Conservation (phyloP, 1,139 yeast species). For the Kodamaea arcana region DNA sequence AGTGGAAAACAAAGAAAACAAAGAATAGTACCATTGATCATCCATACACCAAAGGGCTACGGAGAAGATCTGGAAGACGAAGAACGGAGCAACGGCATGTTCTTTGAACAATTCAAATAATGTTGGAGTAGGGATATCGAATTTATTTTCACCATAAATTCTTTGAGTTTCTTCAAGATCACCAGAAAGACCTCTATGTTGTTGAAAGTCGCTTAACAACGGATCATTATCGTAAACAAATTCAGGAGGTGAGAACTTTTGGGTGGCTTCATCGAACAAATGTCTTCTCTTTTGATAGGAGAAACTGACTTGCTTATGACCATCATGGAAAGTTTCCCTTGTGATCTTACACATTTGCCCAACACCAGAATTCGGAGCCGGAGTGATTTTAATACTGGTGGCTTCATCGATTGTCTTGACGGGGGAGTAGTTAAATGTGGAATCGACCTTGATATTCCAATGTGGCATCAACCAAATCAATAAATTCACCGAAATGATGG, state of each 20-base stretch:
- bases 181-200: slow-evolving; percentile 58
- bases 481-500: slow-evolving; percentile 67
- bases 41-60: slow-evolving; percentile 96
- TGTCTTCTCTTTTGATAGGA: slow-evolving; percentile 91
- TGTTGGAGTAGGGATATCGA: slow-evolving; percentile 94
- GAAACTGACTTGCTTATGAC: slow-evolving; percentile 64
- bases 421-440: slow-evolving; percentile 61
- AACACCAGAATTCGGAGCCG: slow-evolving; percentile 82
- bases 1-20: slow-evolving; percentile 88
- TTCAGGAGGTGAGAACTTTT: slow-evolving; percentile 73
- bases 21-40: slow-evolving; percentile 93
- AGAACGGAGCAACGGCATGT: slow-evolving; percentile 98
- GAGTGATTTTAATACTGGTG: slow-evolving; percentile 65
- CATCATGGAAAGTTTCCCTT: slow-evolving; percentile 57
- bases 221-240: slow-evolving; percentile 69
- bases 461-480: slow-evolving; percentile 89
- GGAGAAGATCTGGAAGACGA: slow-evolving; percentile 93
- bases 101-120: slow-evolving; percentile 88
- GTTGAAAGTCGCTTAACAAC: slow-evolving; percentile 55
- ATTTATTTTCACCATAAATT: slow-evolving; percentile 76
- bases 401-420: slow-evolving; percentile 61
- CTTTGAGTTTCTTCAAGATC: slow-evolving; percentile 54
- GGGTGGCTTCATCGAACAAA: slow-evolving; percentile 53
- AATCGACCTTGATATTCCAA: slow-evolving; percentile 78
- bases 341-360: slow-evolving; percentile 71